Conservation (phyloP, 768 basidiomycete species). For the Suillus occidentalis region DNA sequence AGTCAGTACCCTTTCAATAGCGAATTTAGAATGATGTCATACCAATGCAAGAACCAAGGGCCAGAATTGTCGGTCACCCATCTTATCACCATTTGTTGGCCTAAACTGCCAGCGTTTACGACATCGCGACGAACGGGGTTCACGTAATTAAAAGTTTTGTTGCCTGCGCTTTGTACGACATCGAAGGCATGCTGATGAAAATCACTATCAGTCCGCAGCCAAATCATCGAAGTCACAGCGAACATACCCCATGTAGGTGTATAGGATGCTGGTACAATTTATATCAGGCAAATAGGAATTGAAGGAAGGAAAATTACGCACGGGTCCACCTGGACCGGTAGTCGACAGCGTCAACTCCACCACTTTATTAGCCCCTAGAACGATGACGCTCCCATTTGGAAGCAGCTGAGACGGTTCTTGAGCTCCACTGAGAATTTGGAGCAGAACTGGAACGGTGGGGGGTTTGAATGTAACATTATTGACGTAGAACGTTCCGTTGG, state of each 20-base stretch:
- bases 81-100: slow-evolving; percentile 39
- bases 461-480: slow-evolving; percentile 17
- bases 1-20: neutral
- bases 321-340: slow-evolving; percentile 7
- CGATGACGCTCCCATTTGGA: slow-evolving; percentile 24
- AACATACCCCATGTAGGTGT: slow-evolving; percentile 43
- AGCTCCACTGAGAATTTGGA: slow-evolving; percentile 45
- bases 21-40: neutral
- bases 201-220: neutral
- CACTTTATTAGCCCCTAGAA: slow-evolving; percentile 28
- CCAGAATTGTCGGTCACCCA: slow-evolving; percentile 57
- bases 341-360: slow-evolving; percentile 21
- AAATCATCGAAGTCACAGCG: neutral
- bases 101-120: slow-evolving; percentile 26
- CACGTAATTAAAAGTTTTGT: slow-evolving; percentile 37
- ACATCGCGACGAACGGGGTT: slow-evolving; percentile 59
- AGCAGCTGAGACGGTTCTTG: slow-evolving; percentile 27
- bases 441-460: slow-evolving; percentile 41
- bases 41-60: slow-evolving; percentile 33
- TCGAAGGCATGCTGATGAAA: slow-evolving; percentile 41
- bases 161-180: slow-evolving; percentile 45
- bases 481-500: slow-evolving; percentile 12
- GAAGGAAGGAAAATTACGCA: neutral
- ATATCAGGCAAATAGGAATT: neutral
- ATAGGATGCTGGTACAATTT: slow-evolving; percentile 36